Base-by-base conservation (phyloP, 2,329 filamentous ascomycete genomes). In the Colletotrichum sp. region DNA sequence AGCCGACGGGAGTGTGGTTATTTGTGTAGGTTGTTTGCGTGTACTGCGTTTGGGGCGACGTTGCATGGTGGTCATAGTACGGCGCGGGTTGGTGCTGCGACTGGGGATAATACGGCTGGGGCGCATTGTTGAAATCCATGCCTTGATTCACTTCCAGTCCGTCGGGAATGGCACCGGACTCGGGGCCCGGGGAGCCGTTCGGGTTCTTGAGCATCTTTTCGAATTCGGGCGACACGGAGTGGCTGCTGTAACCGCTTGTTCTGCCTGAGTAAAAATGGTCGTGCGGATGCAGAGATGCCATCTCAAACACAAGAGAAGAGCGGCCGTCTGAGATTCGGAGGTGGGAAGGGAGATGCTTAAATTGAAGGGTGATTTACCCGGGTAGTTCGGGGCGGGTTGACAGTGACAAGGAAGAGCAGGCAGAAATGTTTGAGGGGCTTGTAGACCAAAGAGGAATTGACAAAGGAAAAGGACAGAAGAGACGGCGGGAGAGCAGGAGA, bases 201-300 rank as follows among this genome's bases (percentile, higher is more conserved):
- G 70, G 64, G 15, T 75, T 34, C 22, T 65, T 75, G 57, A 73
- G 74, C 74, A 75, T 75, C 59, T 75, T 75, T 6, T 75, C 74
- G 64, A 70, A 57, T 22, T 75, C 70, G 26, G 70, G 74, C 3
- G 74, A 69, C n/a, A 28, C 16, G 48, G 70, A 75, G 9, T 59
- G n/a, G 22, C 57, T 73, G 59, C 34, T 57, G 63, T 52, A 48
- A 12, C 24, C 26, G 26, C 68, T 75, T 22, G 57, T 28, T 24
- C 63, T 28, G 59, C 65, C 64, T 24, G 64, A 36, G 28, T 75
- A 65, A 34, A 59, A 69, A 28, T 73, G 26, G 64, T 73, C 48
- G 59, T 65, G 64, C 57, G 70, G 70, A 52, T 75, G 74, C 36
- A 65, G 59, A 6, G 70, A 62, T 15, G 44, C 64, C 74, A 73